Base-by-base conservation (phyloP, 352 stramenopile species). In the Globisporangium mamillatum region DNA sequence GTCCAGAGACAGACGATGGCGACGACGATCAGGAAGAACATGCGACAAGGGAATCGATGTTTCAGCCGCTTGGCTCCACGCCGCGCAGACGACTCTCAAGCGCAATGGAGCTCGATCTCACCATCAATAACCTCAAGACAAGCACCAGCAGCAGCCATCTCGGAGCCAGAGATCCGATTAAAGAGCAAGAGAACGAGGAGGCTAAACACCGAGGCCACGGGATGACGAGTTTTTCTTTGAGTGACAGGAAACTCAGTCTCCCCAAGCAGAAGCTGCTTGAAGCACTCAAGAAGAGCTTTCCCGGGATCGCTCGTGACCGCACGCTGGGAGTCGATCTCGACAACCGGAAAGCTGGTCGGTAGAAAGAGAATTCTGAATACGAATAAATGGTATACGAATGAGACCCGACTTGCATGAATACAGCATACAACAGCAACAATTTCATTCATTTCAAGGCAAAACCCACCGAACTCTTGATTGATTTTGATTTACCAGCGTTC, bases 221-320 rank as follows among this genome's bases (percentile, higher is more conserved):
- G 6, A 18, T 32, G 27, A 18, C 27, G 57, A 54, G 63, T 22
- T 72, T 32, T 50, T 36, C 20, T 18, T 22, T 8, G 8, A 36
- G 64, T 8, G 48, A 70, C 54, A 60, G 79, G 50, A 73, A 63
- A 50, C 63, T 81, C 27, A 90, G 82, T 78, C 75, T 82, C 41
- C 79, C 75, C 22, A 93, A 93, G 72, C 73, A 90, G 60, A 90
- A 89, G 67, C 74, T 93, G 20, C 71, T 91, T 25, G 74, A 89
- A 32, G 84, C 84, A 4, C 76, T 93, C 50, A 78, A 72, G 48
- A 72, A 78, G 44, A 85, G 76, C 67, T 85, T 82, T 38, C 77
- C 76, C 2, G 38, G 46, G 8, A 69, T 63, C 25, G 32, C 34
- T 7, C 14, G 10, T 34, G 44, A 46, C 32, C 59, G 59, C 20